A percentile compares a stretch with the other conserved stretches of the same genome.
Evolutionary conservation across 495 filamentous ascomycete species (phyloP).

Genomic region (Beverwykella pulmonaria): DNA sequence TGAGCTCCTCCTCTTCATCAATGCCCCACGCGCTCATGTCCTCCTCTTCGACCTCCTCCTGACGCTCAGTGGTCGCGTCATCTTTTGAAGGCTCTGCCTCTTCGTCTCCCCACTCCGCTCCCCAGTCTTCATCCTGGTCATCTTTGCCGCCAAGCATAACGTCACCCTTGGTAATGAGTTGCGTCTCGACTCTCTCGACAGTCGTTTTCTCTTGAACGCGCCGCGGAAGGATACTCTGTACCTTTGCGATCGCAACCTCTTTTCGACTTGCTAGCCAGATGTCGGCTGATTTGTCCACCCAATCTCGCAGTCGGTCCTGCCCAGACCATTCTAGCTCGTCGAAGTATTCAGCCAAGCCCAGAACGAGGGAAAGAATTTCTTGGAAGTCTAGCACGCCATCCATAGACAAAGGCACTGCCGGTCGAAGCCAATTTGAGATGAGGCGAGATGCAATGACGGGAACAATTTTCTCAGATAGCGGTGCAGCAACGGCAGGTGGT

Average conservation of each 20-base stretch:
- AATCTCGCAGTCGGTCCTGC: constrained; percentile 70
- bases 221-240: constrained; percentile 66
- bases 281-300: constrained; percentile 75
- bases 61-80: constrained; percentile 15
- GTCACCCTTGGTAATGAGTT: constrained; percentile 70
- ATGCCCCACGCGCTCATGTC: constrained; percentile 68
- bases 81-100: constrained; percentile 51
- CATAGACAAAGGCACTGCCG: constrained; percentile 72
- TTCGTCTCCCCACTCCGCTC: constrained; percentile 70
- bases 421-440: constrained; percentile 72
- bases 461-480: constrained; percentile 68
- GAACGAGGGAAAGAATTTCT: constrained; percentile 60
- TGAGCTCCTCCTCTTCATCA: constrained; percentile 53
- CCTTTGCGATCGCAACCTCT: constrained; percentile 71
- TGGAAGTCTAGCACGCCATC: constrained; percentile 71
- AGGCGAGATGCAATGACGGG: constrained; percentile 66
- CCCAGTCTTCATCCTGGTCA: constrained; percentile 67
- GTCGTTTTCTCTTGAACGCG: constrained; percentile 64
- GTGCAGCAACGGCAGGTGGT: constrained; percentile 62
- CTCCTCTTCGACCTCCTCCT: constrained; percentile 57
- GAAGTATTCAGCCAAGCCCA: constrained; percentile 64
- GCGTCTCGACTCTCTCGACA: constrained; percentile 84
- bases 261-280: constrained; percentile 86
- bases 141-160: constrained; percentile 60
- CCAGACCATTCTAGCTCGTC: constrained; percentile 67